These are phyloP conservation scores for Phytophthora pisi DNA, from an alignment of 352 stramenopile species.

Conservation along the genomic window DNA sequence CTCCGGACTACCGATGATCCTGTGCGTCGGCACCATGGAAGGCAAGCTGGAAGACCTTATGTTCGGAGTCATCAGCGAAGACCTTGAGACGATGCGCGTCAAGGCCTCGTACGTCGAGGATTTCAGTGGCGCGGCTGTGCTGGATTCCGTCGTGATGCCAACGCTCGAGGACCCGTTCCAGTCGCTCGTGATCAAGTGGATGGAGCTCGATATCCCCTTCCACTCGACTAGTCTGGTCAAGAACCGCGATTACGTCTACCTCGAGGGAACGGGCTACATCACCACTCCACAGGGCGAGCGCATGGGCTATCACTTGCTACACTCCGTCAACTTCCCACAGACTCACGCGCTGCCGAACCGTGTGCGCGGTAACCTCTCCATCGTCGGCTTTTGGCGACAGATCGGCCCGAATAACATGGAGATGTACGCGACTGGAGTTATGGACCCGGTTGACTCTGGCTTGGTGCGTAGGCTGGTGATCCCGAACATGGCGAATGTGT, in stretches of 20 bases:
- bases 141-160: conserved; percentile 35
- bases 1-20: conserved; percentile 18
- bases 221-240: conserved; percentile 31
- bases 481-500: conserved; percentile 22
- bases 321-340: conserved; percentile 30
- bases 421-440: conserved; percentile 40
- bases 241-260: conserved; percentile 52
- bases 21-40: conserved; percentile 27
- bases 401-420: conserved; percentile 41
- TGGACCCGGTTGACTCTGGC: conserved; percentile 27
- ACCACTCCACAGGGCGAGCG: conserved; percentile 25
- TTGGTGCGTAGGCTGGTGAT: conserved; percentile 38
- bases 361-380: conserved; percentile 49
- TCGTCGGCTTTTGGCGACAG: conserved; percentile 57
- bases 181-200: conserved; percentile 45
- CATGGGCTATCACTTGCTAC: conserved; percentile 33
- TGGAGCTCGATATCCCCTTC: conserved; percentile 36
- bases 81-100: conserved; percentile 32
- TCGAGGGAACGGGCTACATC: conserved; percentile 36
- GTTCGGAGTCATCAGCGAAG: conserved; percentile 31
- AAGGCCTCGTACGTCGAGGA: conserved; percentile 39
- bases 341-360: conserved; percentile 39
- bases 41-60: conserved; percentile 36
- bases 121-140: conserved; percentile 37
- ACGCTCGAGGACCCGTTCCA: conserved; percentile 33